These are phyloP conservation scores for Penicillium herquei DNA, from an alignment of 495 filamentous ascomycete species.

Conservation along the genomic window DNA sequence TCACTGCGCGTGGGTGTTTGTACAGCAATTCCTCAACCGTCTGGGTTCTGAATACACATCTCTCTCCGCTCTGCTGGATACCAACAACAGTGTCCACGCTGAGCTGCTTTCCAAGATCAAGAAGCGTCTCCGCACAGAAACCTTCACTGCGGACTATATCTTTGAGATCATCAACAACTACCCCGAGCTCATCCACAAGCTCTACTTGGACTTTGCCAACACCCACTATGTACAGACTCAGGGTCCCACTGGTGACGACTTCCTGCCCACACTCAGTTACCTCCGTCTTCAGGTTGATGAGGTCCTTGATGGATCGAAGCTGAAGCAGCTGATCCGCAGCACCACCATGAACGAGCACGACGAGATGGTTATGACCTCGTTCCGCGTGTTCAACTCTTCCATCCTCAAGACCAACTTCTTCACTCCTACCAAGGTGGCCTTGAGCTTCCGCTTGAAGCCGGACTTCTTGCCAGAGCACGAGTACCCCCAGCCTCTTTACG, in stretches of 20 bases:
- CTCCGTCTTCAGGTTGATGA: slow-evolving; percentile 68
- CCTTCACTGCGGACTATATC: slow-evolving; percentile 97
- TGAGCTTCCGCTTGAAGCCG: slow-evolving; percentile 93
- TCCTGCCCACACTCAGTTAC: slow-evolving; percentile 79
- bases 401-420: slow-evolving; percentile 99
- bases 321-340: slow-evolving; percentile 79
- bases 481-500: slow-evolving; percentile 90
- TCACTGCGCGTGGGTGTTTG: slow-evolving; percentile 95
- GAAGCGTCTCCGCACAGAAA: slow-evolving; percentile 90
- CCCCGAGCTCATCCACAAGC: slow-evolving; percentile 78
- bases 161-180: slow-evolving; percentile 93
- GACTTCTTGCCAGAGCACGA: slow-evolving; percentile 85
- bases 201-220: slow-evolving; percentile 90
- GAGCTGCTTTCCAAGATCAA: slow-evolving; percentile 95
- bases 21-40: slow-evolving; percentile 95
- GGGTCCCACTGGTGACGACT: slow-evolving; percentile 65
- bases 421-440: slow-evolving; percentile 95
- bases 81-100: slow-evolving; percentile 76
- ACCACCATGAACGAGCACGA: slow-evolving; percentile 90
- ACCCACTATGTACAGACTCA: slow-evolving; percentile 85
- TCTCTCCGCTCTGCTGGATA: slow-evolving; percentile 75
- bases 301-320: slow-evolving; percentile 72
- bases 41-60: slow-evolving; percentile 90
- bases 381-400: slow-evolving; percentile 87
- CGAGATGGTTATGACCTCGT: slow-evolving; percentile 96